These are phyloP conservation scores for Sugiyamaella castrensis DNA, from an alignment of 1,139 yeast species.

Conservation along the genomic window DNA sequence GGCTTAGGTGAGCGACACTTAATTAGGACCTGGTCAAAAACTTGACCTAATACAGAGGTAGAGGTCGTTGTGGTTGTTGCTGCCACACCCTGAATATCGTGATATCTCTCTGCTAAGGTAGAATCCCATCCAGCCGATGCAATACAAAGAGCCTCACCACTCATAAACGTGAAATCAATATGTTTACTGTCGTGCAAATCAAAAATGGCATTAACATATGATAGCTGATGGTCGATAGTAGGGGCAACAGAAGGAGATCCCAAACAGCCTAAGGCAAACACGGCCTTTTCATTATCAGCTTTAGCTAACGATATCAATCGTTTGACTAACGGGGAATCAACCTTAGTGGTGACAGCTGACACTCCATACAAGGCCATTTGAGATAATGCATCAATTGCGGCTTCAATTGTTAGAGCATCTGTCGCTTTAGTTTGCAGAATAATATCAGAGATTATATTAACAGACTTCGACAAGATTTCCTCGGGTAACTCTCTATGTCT, in stretches of 20 bases:
- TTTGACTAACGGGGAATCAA: slow-evolving; percentile 33
- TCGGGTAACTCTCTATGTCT: slow-evolving; percentile 17
- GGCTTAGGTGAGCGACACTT: slow-evolving; percentile 70
- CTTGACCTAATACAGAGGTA: slow-evolving; percentile 23
- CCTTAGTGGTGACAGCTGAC: slow-evolving; percentile 14
- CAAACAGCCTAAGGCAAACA: slow-evolving; percentile 54
- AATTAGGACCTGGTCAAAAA: slow-evolving; percentile 49
- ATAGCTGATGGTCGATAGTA: neutral
- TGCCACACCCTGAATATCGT: slow-evolving; percentile 45
- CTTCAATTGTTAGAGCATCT: slow-evolving; percentile 24
- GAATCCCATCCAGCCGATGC: slow-evolving; percentile 78
- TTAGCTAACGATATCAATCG: slow-evolving; percentile 43
- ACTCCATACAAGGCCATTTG: slow-evolving; percentile 64
- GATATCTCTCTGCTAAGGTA: slow-evolving; percentile 46
- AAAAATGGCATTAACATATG: slow-evolving; percentile 44
- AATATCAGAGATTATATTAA: slow-evolving; percentile 12
- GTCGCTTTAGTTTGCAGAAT: slow-evolving; percentile 15
- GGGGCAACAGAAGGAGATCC: neutral
- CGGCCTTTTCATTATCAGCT: slow-evolving; percentile 60
- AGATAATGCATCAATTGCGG: slow-evolving; percentile 48
- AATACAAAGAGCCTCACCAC: slow-evolving; percentile 81
- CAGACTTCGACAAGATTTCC: slow-evolving; percentile 19
- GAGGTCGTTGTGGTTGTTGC: slow-evolving; percentile 13
- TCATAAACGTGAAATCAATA: slow-evolving; percentile 67
- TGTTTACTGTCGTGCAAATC: slow-evolving; percentile 69